These are phyloP conservation scores for Penicillium corylophilum DNA, from an alignment of 2,329 filamentous ascomycete species.

Conservation along the genomic window DNA sequence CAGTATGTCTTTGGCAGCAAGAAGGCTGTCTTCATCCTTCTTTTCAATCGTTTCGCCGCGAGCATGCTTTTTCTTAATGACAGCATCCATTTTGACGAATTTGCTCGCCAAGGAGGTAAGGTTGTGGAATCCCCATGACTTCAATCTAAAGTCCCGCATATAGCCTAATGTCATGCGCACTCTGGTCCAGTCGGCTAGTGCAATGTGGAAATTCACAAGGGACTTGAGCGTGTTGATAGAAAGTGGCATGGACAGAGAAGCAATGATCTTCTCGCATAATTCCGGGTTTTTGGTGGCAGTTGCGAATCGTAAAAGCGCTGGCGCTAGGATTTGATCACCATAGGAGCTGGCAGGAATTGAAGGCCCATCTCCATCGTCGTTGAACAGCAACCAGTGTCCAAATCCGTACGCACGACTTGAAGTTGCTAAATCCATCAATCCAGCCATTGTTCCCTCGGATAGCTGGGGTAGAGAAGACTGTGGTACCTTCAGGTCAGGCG, in stretches of 20 bases:
- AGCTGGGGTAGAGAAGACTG: slow-evolving; percentile 40
- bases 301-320: slow-evolving; percentile 57
- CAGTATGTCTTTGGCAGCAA: slow-evolving; percentile 32
- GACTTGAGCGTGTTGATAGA: slow-evolving; percentile 37
- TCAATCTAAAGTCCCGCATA: slow-evolving; percentile 32
- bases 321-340: slow-evolving; percentile 48
- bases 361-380: slow-evolving; percentile 55
- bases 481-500: slow-evolving; percentile 15
- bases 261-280: slow-evolving; percentile 31
- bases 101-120: slow-evolving; percentile 36
- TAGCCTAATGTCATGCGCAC: slow-evolving; percentile 33
- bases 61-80: slow-evolving; percentile 14
- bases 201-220: slow-evolving; percentile 35
- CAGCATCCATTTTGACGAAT: slow-evolving; percentile 42
- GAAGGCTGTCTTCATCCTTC: slow-evolving; percentile 18
- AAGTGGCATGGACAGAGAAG: slow-evolving; percentile 32
- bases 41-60: slow-evolving; percentile 8
- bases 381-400: slow-evolving; percentile 55
- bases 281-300: slow-evolving; percentile 47
- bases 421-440: slow-evolving; percentile 52
- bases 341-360: slow-evolving; percentile 50
- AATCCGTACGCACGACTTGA: slow-evolving; percentile 49
- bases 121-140: slow-evolving; percentile 41
- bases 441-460: slow-evolving; percentile 49
- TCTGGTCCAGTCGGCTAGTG: slow-evolving; percentile 35